phyloP scores from a whole-genome alignment of 129 eudicot species.

The Lactuca saligna region DNA sequence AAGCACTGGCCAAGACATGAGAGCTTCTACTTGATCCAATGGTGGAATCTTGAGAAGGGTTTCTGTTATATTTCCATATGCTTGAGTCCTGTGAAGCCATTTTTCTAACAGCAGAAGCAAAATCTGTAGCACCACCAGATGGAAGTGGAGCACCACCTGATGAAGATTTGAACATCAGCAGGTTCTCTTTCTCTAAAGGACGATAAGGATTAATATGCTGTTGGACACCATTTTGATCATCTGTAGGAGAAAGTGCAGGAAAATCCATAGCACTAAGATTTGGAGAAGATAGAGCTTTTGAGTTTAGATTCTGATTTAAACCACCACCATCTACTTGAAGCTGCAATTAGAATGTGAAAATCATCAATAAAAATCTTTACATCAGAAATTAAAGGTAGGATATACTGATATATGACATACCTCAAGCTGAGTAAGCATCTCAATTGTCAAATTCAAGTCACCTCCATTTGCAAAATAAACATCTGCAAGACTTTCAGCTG shows the following conservation, averaged over 20 bases:
- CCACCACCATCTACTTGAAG: slow-evolving; percentile 78
- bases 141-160: slow-evolving; percentile 40
- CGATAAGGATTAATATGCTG: slow-evolving; percentile 51
- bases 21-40: slow-evolving; percentile 83
- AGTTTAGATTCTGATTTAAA: slow-evolving; percentile 50
- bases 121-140: slow-evolving; percentile 70
- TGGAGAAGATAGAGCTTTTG: slow-evolving; percentile 68
- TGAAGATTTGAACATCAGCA: slow-evolving; percentile 51
- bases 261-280: slow-evolving; percentile 64
- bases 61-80: slow-evolving; percentile 78
- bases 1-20: slow-evolving; percentile 63
- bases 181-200: slow-evolving; percentile 52
- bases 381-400: too few relatives aligned
- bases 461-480: slow-evolving; percentile 76
- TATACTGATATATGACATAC: slow-evolving; percentile 38
- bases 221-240: slow-evolving; percentile 51
- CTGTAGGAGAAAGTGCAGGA: slow-evolving; percentile 61
- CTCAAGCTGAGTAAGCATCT: slow-evolving; percentile 98
- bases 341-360: slow-evolving; percentile 44
- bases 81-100: slow-evolving; percentile 73
- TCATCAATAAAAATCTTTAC: too few relatives aligned
- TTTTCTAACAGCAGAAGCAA: slow-evolving; percentile 88
- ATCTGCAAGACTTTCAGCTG: slow-evolving; percentile 88
- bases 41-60: slow-evolving; percentile 50
- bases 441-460: slow-evolving; percentile 78